Evolutionary conservation across 139 green algal genomes (phyloP).

Genomic region (Pycnococcus provasolii): DNA sequence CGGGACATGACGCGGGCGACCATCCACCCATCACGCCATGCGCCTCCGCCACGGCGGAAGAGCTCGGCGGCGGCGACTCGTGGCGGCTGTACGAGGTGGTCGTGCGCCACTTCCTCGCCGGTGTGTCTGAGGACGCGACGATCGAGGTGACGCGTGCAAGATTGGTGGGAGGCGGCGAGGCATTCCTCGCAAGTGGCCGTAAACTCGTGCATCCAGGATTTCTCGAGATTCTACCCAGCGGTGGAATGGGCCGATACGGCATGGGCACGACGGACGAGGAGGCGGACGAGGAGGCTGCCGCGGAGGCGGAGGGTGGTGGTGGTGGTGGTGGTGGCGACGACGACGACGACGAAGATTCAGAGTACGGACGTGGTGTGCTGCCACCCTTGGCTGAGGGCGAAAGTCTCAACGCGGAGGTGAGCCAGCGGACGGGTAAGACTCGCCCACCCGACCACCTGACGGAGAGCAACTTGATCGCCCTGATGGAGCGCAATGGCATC

Average conservation of each 20-base stretch:
- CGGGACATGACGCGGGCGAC: conserved; percentile 62
- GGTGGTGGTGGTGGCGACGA: no score
- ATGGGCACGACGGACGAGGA: not conserved
- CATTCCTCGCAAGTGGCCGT: conserved; percentile 35
- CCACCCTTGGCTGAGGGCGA: not conserved
- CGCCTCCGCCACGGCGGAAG: conserved; percentile 44
- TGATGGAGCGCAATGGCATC: conserved; percentile 82
- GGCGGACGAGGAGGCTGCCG: conserved; percentile 27
- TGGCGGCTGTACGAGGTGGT: conserved; percentile 84
- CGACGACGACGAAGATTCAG: no score
- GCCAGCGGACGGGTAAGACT: conserved; percentile 42
- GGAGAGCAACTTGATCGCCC: conserved; percentile 67
- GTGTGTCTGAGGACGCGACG: conserved; percentile 39
- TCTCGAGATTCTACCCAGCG: conserved; percentile 23
- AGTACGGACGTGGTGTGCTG: not conserved
- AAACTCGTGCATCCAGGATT: conserved; percentile 45
- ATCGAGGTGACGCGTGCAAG: conserved; percentile 33
- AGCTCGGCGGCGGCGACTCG: conserved; percentile 63
- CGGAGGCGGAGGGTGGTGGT: not conserved
- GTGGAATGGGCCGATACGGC: no score
- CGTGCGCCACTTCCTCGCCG: conserved; percentile 67
- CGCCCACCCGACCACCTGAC: conserved; percentile 63
- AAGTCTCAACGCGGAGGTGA: not conserved
- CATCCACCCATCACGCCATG: conserved; percentile 86
- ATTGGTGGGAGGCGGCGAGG: conserved; percentile 47